These are phyloP conservation scores for Noccaea bulbosa DNA, from an alignment of 345 rosid species.

Conservation along the genomic window DNA sequence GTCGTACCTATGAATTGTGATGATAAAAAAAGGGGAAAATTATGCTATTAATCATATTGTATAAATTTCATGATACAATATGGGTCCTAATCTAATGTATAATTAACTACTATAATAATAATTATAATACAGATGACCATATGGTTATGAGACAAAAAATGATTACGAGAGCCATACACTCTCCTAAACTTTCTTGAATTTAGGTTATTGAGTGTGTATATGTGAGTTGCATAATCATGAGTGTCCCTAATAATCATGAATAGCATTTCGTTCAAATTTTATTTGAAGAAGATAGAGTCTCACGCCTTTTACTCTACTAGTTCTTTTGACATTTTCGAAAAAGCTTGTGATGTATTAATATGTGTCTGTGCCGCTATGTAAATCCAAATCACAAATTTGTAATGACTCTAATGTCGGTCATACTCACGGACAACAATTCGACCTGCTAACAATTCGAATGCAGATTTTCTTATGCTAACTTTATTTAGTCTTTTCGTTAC, in stretches of 20 bases:
- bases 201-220: background rate
- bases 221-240: background rate
- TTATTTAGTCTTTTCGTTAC: no score
- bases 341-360: background rate
- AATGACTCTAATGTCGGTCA: constrained; percentile 24
- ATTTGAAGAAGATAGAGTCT: background rate
- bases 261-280: background rate
- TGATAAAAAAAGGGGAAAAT: background rate
- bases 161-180: constrained; percentile 21
- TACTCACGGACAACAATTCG: constrained; percentile 14
- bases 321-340: background rate
- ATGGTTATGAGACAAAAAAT: constrained; percentile 1
- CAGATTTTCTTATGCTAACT: background rate
- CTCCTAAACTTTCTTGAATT: background rate
- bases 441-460: constrained; percentile 1
- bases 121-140: background rate
- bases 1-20: background rate
- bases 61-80: background rate
- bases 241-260: background rate
- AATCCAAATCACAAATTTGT: constrained; percentile 22
- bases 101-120: background rate
- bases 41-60: background rate
- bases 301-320: background rate
- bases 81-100: constrained; percentile 9
- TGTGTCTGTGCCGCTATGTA: constrained; percentile 20